A percentile compares a stretch with the other conserved stretches of the same genome.
phyloP scores from a whole-genome alignment of 352 stramenopile genomes.

The Phytophthora aleatoria region DNA sequence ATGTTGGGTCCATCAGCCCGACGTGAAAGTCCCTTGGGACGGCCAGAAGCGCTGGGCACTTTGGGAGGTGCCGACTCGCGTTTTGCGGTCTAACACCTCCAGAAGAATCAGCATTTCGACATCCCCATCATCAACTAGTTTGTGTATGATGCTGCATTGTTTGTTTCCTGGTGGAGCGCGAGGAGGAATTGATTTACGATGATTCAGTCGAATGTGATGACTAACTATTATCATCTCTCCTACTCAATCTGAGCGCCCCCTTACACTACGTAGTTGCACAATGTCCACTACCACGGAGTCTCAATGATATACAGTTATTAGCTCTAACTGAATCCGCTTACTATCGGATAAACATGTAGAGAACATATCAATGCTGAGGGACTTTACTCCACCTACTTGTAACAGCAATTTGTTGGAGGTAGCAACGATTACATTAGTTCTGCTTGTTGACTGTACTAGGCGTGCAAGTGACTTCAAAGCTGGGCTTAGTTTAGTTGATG shows the following conservation, averaged over 20 bases:
- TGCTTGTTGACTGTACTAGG: too few species aligned
- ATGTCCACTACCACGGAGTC: conserved; percentile 7
- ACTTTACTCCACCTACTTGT: neutral
- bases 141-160: conserved; percentile 8
- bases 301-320: conserved; percentile 90
- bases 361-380: conserved; percentile 52
- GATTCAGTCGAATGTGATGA: conserved; percentile 55
- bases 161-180: conserved; percentile 21
- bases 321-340: conserved; percentile 84
- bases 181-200: conserved; percentile 47
- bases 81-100: conserved; percentile 60
- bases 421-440: too few species aligned
- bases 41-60: conserved; percentile 82
- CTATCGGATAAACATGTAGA: conserved; percentile 71
- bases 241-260: conserved; percentile 72
- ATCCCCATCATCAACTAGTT: conserved; percentile 27
- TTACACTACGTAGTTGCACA: conserved; percentile 5
- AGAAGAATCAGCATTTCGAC: conserved; percentile 87
- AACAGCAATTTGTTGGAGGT: too few species aligned
- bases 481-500: too few species aligned
- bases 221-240: conserved; percentile 67
- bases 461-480: too few species aligned
- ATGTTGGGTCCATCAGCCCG: conserved; percentile 85
- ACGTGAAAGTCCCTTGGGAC: conserved; percentile 67
- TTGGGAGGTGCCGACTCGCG: conserved; percentile 54